Base-by-base conservation (phyloP, 768 basidiomycete genomes). In the Lactarius psammicola region DNA sequence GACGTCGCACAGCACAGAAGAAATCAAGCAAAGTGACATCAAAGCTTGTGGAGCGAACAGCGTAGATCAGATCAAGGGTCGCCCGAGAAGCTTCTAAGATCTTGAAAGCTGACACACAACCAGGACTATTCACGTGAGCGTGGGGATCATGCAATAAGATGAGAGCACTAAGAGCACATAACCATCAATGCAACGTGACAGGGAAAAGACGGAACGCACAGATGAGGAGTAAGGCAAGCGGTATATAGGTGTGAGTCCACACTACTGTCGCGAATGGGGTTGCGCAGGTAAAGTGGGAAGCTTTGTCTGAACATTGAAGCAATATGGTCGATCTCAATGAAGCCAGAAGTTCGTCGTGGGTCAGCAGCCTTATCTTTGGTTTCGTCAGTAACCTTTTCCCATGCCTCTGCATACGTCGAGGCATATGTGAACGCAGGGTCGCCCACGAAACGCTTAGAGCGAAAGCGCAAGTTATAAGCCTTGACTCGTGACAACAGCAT, bases 91-190 rank as follows among this genome's bases (percentile, higher is more conserved):
- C 84, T 0, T 81, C 82, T 9, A 91, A 76, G 34, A 91, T 86
- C 71, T 85, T 88, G 69, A 85, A 79, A 17, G 89, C 86, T 49
- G 88, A 90, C 49, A 85, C 79, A 69, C 89, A 92, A 40, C 84
- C 83, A 20, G 80, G 79, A 55, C 75, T 77, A 30, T 79, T 78
- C 56, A 88, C 78, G 65, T 84, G 82, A 20, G 89, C 88, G 71
- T 90, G 89, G 3, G 89, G 88, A 68, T 92, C 90, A 70, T 92
- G 90, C 49, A 92, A 76, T 23, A 90, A 78, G 59, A 92, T 87
- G 17, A 78, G 84, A 7, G 87, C 83, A 15, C 90, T 92, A 42
- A 55, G 36, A 70, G 33, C 31, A 40, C 23, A 17, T 56, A 30
- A 55, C 56, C 53, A 10, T 59, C 13, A 36, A 55, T 15, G 34